These are phyloP conservation scores for Phytopythium oedochilum DNA, from an alignment of 352 stramenopile genomes.

Conservation along the genomic window DNA sequence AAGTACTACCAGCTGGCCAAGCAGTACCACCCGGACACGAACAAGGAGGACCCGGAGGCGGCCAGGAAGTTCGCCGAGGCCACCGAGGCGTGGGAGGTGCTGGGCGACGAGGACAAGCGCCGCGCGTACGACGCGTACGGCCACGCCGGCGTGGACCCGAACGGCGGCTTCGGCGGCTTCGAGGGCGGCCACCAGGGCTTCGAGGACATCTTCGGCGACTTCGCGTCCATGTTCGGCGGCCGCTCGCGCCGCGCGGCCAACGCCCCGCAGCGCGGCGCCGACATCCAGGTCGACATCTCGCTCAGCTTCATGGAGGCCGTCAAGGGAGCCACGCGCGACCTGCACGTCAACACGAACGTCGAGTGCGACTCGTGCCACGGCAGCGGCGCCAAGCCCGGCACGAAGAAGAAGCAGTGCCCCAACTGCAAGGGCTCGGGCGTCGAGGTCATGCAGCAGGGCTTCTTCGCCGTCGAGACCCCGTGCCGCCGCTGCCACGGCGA, in stretches of 20 bases:
- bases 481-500: conserved; percentile 81
- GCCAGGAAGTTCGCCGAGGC: conserved; percentile 92
- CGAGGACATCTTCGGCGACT: conserved; percentile 89
- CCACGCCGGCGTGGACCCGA: conserved; percentile 92
- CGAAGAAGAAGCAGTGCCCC: conserved; percentile 72
- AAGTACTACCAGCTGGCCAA: conserved; percentile 96
- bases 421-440: conserved; percentile 82
- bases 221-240: conserved; percentile 77
- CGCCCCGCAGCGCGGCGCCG: conserved; percentile 83
- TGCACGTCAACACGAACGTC: conserved; percentile 77
- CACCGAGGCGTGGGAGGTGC: conserved; percentile 92
- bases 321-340: conserved; percentile 88
- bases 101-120: conserved; percentile 92
- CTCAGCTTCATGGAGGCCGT: conserved; percentile 96
- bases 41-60: conserved; percentile 90
- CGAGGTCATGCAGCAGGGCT: conserved; percentile 85
- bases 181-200: conserved; percentile 53
- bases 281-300: conserved; percentile 93
- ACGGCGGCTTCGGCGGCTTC: conserved; percentile 70
- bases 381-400: conserved; percentile 78
- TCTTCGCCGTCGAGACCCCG: conserved; percentile 86
- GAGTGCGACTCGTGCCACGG: conserved; percentile 77
- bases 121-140: conserved; percentile 94
- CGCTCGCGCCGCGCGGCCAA: conserved; percentile 61
- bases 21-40: conserved; percentile 98